Conservation (phyloP, 129 eudicot genomes). For the Flaveria trinervia region DNA sequence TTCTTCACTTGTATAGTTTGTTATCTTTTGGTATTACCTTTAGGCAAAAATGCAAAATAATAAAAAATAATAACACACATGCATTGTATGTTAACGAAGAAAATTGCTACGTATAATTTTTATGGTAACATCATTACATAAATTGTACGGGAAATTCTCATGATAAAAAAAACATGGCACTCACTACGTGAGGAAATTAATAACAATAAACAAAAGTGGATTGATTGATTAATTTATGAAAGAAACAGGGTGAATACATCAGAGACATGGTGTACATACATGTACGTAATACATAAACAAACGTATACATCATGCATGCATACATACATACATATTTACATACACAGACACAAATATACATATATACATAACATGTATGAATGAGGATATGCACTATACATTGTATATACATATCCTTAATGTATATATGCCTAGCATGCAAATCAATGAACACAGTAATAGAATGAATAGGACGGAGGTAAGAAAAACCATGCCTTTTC, state of each 20-base stretch:
- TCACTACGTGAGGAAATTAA: background rate
- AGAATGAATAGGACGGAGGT: background rate
- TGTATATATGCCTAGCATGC: background rate
- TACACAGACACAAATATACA: background rate
- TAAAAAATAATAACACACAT: background rate
- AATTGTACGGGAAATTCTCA: background rate
- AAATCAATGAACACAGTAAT: constrained; percentile 7
- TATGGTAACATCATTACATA: background rate
- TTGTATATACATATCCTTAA: background rate
- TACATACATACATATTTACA: background rate
- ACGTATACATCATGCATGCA: background rate
- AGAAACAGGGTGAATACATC: background rate
- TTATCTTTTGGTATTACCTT: background rate
- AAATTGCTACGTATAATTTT: background rate
- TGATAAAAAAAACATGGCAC: background rate
- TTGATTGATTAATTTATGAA: background rate
- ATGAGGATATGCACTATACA: background rate
- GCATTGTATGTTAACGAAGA: background rate
- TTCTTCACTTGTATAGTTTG: background rate
- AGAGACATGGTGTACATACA: background rate
- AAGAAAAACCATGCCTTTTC: constrained; percentile 52
- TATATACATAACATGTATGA: background rate
- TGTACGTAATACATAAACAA: background rate
- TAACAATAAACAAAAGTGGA: background rate
- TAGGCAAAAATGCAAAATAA: background rate